phyloP scores from a whole-genome alignment of 805 yeast genomes.

The Zygotorulaspora danielsina region DNA sequence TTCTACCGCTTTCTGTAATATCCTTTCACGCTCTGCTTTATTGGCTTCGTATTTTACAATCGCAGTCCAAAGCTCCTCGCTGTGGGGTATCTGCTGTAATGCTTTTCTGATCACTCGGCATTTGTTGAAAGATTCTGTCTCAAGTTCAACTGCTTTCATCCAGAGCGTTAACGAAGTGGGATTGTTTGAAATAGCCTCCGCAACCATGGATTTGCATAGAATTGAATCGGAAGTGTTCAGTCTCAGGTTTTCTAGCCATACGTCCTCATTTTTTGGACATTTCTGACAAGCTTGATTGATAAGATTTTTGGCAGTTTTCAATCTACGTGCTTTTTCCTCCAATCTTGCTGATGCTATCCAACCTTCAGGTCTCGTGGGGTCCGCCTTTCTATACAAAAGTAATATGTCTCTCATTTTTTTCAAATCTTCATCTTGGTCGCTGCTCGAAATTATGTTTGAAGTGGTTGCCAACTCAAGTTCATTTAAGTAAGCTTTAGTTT shows the following conservation, averaged over 20 bases:
- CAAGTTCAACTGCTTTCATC: slow-evolving; percentile 66
- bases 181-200: slow-evolving; percentile 59
- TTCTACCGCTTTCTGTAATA: slow-evolving; percentile 63
- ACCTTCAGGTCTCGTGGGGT: slow-evolving; percentile 68
- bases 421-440: slow-evolving; percentile 49
- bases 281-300: slow-evolving; percentile 71
- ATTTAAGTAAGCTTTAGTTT: slow-evolving; percentile 40
- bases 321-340: slow-evolving; percentile 61
- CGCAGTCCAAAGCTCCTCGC: slow-evolving; percentile 61
- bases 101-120: slow-evolving; percentile 65
- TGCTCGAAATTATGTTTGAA: slow-evolving; percentile 4
- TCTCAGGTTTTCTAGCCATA: slow-evolving; percentile 80
- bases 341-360: slow-evolving; percentile 86
- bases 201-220: slow-evolving; percentile 53
- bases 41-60: slow-evolving; percentile 59
- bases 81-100: slow-evolving; percentile 56
- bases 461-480: slow-evolving; percentile 29
- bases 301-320: slow-evolving; percentile 51
- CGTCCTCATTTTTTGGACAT: slow-evolving; percentile 61
- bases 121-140: slow-evolving; percentile 50
- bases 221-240: slow-evolving; percentile 45
- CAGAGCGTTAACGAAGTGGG: slow-evolving; percentile 61
- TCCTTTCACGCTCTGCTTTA: slow-evolving; percentile 44
- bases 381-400: slow-evolving; percentile 62
- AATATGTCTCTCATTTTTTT: slow-evolving; percentile 56